Evolutionary conservation across 371 early-diverging fungal genomes (phyloP), one percentile per base, ranked within the genome.

Genomic region (Astathelohania contejeani): DNA sequence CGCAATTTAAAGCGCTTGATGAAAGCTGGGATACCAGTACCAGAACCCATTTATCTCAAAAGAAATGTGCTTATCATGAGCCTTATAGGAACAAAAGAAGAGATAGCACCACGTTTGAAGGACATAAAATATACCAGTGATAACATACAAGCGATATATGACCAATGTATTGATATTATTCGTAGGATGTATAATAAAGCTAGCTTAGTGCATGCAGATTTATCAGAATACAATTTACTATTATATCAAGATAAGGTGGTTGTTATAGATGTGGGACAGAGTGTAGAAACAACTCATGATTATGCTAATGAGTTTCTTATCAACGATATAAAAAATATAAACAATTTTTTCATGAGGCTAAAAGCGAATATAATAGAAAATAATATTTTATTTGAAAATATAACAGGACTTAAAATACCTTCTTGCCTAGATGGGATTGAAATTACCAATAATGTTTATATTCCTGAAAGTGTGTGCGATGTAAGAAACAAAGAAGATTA

Each of bases 241-340:
- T 67, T 61, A 48, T 60, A 49, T 45, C 25, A 65, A 16, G 37
- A 52, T 9, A 38, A 23, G 1, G 63, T 63, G 4, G 60, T 40
- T 63, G 83, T 93, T 37, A 97, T 97, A 64, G 98, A 97, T 73
- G 96, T 97, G 4, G 92, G 93, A 1, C 98, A 95, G 70, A 88
- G 91, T 1, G 94, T 95, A 7, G 98, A 95, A 65, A 90, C 86
- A 65, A 88, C 89, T 67, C 98, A 97, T 69, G 92, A 92, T n/a
- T 86, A 90, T 64, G 90, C 96, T 1, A 78, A 88, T 25, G 89
- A 87, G 61, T 97, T 97, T 70, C 78, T 97, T 53, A 78, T 90
- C 26, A 89, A 86, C 72, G 98, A 95, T 74, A 81, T 88, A 65
- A 72, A 80, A 38, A 95, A 95, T 69, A 82, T 93, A n/a, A 85